Evolutionary conservation across 2,329 filamentous ascomycete species (phyloP).

Genomic region (Exserohilum rostratum): DNA sequence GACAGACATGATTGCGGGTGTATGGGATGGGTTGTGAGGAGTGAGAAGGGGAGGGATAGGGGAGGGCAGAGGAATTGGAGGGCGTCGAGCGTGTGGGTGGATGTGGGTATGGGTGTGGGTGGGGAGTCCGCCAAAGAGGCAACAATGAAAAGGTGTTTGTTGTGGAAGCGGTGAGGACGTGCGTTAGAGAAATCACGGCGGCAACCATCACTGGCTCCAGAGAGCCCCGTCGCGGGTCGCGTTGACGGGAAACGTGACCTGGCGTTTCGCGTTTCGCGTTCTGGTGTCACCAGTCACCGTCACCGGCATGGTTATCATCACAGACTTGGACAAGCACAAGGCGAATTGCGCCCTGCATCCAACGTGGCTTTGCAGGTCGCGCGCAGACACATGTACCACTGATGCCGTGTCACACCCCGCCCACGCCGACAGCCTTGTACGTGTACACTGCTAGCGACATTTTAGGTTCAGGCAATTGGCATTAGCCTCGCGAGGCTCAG

Average conservation of each 20-base stretch:
- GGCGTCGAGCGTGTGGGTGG: slow-evolving; percentile 2
- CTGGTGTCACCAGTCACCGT: neutral
- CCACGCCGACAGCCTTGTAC: neutral
- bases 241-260: slow-evolving; percentile 19
- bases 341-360: neutral
- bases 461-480: slow-evolving; percentile 7
- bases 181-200: slow-evolving; percentile 28
- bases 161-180: slow-evolving; percentile 30
- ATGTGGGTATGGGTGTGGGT: neutral
- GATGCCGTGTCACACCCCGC: neutral
- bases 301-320: neutral
- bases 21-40: slow-evolving; percentile 4
- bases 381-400: too few relatives aligned
- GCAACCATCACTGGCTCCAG: slow-evolving; percentile 23
- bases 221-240: slow-evolving; percentile 15
- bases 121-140: slow-evolving; percentile 11
- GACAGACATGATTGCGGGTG: slow-evolving; percentile 76
- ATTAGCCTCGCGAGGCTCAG: slow-evolving; percentile 7
- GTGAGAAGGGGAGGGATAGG: neutral
- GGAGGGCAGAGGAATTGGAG: neutral
- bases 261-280: slow-evolving; percentile 26
- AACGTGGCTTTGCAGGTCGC: too few relatives aligned
- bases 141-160: slow-evolving; percentile 25
- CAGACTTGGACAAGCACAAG: neutral
- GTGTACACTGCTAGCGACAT: slow-evolving; percentile 3